These are phyloP conservation scores for Neurospora sp. DNA, from an alignment of 495 filamentous ascomycete genomes.

Conservation along the genomic window DNA sequence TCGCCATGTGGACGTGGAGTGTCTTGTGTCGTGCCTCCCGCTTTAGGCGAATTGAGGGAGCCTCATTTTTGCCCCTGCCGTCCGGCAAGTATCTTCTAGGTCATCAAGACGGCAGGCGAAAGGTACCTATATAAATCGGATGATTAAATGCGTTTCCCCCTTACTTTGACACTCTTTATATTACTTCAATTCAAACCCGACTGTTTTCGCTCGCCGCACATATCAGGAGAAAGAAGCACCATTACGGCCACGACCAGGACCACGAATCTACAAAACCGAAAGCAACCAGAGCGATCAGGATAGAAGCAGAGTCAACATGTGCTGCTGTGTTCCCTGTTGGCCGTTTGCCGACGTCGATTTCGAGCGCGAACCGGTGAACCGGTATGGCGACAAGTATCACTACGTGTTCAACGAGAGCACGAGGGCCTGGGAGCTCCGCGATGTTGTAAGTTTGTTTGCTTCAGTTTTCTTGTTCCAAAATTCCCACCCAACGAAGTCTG, in stretches of 20 bases:
- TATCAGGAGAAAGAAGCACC: not conserved
- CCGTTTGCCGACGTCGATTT: constrained; percentile 30
- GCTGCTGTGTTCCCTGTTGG: constrained; percentile 31
- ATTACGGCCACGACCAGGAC: not conserved
- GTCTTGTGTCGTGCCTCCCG: not conserved
- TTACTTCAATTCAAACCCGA: not conserved
- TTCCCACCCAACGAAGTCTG: not conserved
- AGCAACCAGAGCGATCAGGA: not conserved
- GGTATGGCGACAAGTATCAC: constrained; percentile 9
- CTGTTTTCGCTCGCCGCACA: not conserved
- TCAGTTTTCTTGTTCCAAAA: not conserved
- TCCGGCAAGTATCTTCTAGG: not conserved
- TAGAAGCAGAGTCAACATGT: not conserved
- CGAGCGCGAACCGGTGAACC: constrained; percentile 18
- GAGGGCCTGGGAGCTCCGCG: constrained; percentile 16
- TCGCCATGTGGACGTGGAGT: not conserved
- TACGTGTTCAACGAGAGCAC: constrained; percentile 25
- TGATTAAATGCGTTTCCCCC: not conserved
- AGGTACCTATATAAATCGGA: not conserved
- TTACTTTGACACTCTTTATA: not conserved
- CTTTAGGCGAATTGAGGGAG: not conserved
- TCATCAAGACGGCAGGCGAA: not conserved
- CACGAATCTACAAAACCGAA: not conserved
- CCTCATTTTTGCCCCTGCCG: not conserved
- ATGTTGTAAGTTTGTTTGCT: constrained; percentile 8